Evolutionary conservation across 768 basidiomycete genomes (phyloP).

Genomic region (Coprinopsis cinerea): DNA sequence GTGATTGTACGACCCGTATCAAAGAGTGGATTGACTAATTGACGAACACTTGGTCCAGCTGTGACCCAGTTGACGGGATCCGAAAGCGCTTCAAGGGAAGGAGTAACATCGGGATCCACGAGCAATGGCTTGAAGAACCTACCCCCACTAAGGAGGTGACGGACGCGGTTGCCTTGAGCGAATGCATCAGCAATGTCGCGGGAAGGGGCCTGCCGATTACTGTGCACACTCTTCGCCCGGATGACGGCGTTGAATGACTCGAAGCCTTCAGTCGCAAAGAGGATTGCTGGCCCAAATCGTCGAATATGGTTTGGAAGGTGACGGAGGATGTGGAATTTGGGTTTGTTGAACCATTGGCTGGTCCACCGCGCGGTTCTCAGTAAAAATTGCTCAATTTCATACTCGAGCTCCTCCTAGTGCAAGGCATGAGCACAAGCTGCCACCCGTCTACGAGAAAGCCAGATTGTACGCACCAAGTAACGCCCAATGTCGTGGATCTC

Average conservation of each 20-base stretch:
- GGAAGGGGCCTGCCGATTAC: constrained; percentile 29
- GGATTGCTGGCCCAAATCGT: constrained; percentile 35
- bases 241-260: constrained; percentile 38
- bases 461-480: constrained; percentile 23
- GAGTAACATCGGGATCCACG: background rate
- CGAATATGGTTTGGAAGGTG: constrained; percentile 32
- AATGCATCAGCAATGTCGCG: constrained; percentile 20
- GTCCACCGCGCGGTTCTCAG: background rate
- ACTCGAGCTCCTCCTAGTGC: background rate
- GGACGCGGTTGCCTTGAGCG: background rate
- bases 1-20: no score
- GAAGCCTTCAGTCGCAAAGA: constrained; percentile 38
- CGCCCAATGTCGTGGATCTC: constrained; percentile 25
- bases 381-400: background rate
- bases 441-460: background rate
- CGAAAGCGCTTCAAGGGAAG: background rate
- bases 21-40: background rate
- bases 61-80: background rate
- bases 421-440: background rate
- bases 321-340: constrained; percentile 37
- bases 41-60: background rate
- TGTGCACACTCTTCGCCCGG: constrained; percentile 24
- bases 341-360: constrained; percentile 33
- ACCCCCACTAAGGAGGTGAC: background rate
- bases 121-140: background rate